Evolutionary conservation across 148 eudicot genomes (phyloP).

Genomic region (Vaccinium myrtillus): DNA sequence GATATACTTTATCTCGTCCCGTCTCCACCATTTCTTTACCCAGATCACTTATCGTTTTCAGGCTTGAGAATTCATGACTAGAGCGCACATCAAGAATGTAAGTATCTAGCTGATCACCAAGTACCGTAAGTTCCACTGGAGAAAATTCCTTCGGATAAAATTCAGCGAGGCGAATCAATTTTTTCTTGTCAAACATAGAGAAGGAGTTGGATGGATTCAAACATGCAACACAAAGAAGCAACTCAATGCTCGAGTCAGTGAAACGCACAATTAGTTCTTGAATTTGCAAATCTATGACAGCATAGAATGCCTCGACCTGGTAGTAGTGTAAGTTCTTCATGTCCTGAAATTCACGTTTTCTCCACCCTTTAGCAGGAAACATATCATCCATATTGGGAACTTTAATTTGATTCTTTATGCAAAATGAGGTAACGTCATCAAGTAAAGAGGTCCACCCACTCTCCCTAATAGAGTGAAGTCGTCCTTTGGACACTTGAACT

Average conservation of each 20-base stretch:
- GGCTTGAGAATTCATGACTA: neutral
- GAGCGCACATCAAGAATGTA: neutral
- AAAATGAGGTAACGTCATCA: neutral
- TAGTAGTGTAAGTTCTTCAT: neutral
- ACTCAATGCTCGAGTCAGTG: neutral
- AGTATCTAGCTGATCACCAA: neutral
- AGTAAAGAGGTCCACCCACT: neutral
- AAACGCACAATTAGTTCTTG: neutral
- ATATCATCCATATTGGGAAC: constrained; percentile 6
- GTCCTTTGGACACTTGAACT: neutral
- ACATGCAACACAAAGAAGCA: neutral
- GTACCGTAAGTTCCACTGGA: neutral
- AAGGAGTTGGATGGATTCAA: neutral
- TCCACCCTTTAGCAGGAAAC: neutral
- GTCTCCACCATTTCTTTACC: neutral
- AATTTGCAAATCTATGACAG: neutral
- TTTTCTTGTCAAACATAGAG: neutral
- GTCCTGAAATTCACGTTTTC: neutral
- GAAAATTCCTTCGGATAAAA: neutral
- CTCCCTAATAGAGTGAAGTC: neutral
- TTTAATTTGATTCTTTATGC: neutral
- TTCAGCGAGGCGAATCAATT: neutral
- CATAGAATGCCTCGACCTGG: neutral
- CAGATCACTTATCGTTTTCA: neutral
- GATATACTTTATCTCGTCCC: neutral